Evolutionary conservation across 306 rosid genomes (phyloP), one percentile per base, ranked within the genome.

Genomic region (Coriaria nepalensis): DNA sequence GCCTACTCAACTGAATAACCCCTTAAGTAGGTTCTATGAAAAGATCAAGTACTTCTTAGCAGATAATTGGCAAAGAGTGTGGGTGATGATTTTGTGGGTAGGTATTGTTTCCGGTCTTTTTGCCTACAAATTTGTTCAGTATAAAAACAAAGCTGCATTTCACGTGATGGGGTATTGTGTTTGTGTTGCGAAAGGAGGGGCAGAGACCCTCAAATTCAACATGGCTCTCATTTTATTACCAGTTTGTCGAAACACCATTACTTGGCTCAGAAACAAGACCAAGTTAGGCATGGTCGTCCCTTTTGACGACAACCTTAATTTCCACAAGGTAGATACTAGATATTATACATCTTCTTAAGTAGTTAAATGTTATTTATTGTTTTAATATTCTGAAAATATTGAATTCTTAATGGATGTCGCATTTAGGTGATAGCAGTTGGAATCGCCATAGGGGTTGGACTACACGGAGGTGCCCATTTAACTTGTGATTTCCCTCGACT

Each of bases 171-270:
- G 88, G 10, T 46, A 66, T 37, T 80, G 88, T 34, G 36, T 80
- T 39, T 70, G 81, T 60, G 13, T 53, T 6, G 88, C 88, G 55
- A 80, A 80, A 50, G 88, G 88, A 58, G 78, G 78, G 4, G 88
- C 88, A 2, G 88, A 80, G 66, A 76, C 83, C 47, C 81, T 80
- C 45, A 80, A 80, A 44, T 73, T 80, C 68, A 80, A 80, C 59
- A 76, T 80, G 88, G 88, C 83, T 59, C 76, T 80, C 8, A 65
- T 80, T 43, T 59, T 80, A 40, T 72, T 80, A 8, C 79, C 82
- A 42, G 71, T 80, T 65, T 80, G 88, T 37, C 65, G 88, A 71
- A 61, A 71, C 59, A 73, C 81, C 13, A 75, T 80, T 4, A 80
- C 88, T 8, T 45, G 6, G 4, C 53, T 80, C 6, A 62, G 88